A percentile compares a stretch with the other conserved stretches of the same genome.
phyloP scores from a whole-genome alignment of 1,284 basidiomycete genomes.

The Fomitopsis pinicola region DNA sequence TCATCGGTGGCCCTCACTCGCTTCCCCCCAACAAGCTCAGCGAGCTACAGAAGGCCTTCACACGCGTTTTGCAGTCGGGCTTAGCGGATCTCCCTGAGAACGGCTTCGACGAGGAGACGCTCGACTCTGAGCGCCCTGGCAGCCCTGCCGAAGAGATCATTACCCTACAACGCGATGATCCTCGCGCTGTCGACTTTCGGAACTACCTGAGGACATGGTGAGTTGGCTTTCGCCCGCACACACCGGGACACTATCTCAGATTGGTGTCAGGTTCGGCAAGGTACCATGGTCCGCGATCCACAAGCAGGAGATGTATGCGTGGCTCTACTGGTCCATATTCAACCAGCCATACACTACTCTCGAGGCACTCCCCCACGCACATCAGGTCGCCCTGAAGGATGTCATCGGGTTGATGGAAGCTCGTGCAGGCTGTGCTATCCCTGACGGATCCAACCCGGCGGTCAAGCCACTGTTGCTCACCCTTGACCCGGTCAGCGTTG shows the following conservation, averaged over 20 bases:
- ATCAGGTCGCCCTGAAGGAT: conserved; percentile 50
- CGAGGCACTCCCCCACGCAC: conserved; percentile 42
- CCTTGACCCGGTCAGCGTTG: conserved; percentile 71
- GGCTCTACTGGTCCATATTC: conserved; percentile 86
- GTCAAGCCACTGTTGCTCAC: conserved; percentile 68
- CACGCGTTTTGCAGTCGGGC: conserved; percentile 59
- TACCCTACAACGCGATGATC: conserved; percentile 57
- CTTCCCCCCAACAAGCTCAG: conserved; percentile 41
- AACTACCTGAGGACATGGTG: conserved; percentile 63
- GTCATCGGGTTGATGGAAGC: conserved; percentile 64
- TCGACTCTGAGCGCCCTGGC: conserved; percentile 46
- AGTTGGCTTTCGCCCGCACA: conserved; percentile 1
- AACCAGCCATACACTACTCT: conserved; percentile 53
- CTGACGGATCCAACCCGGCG: conserved; percentile 56
- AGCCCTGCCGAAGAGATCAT: conserved; percentile 59
- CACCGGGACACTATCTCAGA: conserved; percentile 6
- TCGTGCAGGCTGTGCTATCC: conserved; percentile 65
- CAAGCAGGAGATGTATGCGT: conserved; percentile 62
- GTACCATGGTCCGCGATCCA: conserved; percentile 72
- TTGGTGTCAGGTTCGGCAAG: conserved; percentile 62
- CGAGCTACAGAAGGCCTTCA: conserved; percentile 58
- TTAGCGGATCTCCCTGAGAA: conserved; percentile 50
- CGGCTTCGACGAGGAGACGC: conserved; percentile 52
- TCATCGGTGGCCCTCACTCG: conserved; percentile 49
- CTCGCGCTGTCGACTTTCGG: conserved; percentile 74